Evolutionary conservation across 192 early-diverging fungal species (phyloP), one percentile per base, ranked within the genome.

Genomic region (Coemansia furcata): DNA sequence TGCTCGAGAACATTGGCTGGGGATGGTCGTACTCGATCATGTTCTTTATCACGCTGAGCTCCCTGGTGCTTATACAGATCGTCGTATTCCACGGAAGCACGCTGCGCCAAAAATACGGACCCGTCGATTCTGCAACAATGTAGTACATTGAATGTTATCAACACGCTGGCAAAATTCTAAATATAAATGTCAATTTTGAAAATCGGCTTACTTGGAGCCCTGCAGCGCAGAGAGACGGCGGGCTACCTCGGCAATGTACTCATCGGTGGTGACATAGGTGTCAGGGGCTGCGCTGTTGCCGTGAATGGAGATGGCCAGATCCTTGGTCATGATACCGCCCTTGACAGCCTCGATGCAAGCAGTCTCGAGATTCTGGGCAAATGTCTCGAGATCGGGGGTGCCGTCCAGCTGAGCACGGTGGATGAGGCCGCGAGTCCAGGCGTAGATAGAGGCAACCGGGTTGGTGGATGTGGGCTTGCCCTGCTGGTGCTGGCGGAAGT

Each of bases 401-500:
- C 87, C 81, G 72, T 99, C 97, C 26, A 99, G 84, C 87, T 93
- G 94, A 69, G 95, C 95, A 55, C 97, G 93, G 80, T 98, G 96
- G 35, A 87, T 91, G 40, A 99, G 85, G 59, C 97, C 97, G 46
- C 95, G 92, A 43, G 94, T 89, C 92, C 92, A 94, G 44, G 97
- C 97, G 76, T 95, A 99, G 80, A 99, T 98, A 35, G 90, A 93
- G 26, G 97, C 97, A 59, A 99, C 92, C 0, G 97, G 93, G 89
- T 99, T 99, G 74, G 97, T 99, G 33, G 90, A 91, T 3, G 97
- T 99, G 70, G 92, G 87, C 36, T 90, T 88, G 67, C 97, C 97
- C 83, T 93, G 91, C 80, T 99, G 97, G 87, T 99, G 94, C 78
- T 96, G 93, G 62, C 92, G 87, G 87, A 91, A 95, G 81, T 95